Evolutionary conservation across 192 early-diverging fungal species (phyloP).

Genomic region (Glomus cerebriforme): DNA sequence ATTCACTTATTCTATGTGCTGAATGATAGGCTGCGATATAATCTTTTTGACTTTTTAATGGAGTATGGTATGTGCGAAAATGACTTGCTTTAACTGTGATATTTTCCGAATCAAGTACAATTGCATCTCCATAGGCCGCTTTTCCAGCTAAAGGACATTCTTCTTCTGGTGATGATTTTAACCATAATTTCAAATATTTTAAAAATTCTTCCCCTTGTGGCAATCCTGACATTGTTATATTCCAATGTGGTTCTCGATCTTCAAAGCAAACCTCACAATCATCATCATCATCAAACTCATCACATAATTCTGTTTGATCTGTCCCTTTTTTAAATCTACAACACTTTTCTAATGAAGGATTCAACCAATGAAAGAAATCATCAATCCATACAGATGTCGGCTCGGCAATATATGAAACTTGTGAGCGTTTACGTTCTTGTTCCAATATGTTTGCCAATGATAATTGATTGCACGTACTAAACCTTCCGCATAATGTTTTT

Average conservation of each 20-base stretch:
- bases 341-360: slow-evolving; percentile 55
- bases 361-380: slow-evolving; percentile 68
- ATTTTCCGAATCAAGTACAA: slow-evolving; percentile 43
- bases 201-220: slow-evolving; percentile 61
- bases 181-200: slow-evolving; percentile 54
- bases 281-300: slow-evolving; percentile 52
- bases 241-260: slow-evolving; percentile 49
- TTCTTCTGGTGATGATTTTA: slow-evolving; percentile 50
- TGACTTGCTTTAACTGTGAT: slow-evolving; percentile 54
- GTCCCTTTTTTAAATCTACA: slow-evolving; percentile 52
- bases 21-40: slow-evolving; percentile 60
- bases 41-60: slow-evolving; percentile 57
- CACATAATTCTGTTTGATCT: slow-evolving; percentile 46
- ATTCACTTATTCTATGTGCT: slow-evolving; percentile 58
- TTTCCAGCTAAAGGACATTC: slow-evolving; percentile 64
- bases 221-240: slow-evolving; percentile 56
- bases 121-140: slow-evolving; percentile 64
- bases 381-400: slow-evolving; percentile 66
- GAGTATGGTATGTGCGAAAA: slow-evolving; percentile 63
- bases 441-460: slow-evolving; percentile 65
- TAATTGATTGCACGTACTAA: slow-evolving; percentile 51
- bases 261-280: slow-evolving; percentile 50
- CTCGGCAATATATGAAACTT: slow-evolving; percentile 62
- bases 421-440: slow-evolving; percentile 62
- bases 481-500: slow-evolving; percentile 59